A percentile compares a stretch with the other conserved stretches of the same genome.
Conservation (phyloP, 352 stramenopile genomes). For the Pythium dissimile region DNA sequence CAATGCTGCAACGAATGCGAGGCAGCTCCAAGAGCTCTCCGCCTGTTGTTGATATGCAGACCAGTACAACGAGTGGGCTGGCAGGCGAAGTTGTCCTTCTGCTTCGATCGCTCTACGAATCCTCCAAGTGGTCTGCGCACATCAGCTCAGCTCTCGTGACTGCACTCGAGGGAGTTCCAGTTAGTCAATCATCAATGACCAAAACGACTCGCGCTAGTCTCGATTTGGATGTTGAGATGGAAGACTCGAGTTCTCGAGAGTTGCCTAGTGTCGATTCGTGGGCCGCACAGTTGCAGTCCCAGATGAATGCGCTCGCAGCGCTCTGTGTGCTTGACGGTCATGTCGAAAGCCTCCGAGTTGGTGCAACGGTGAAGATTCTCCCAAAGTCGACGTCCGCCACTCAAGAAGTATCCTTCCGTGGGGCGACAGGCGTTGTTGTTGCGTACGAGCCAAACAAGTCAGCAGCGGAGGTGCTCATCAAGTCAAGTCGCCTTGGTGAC, state of each 20-base stretch:
- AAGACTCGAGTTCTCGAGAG: conserved; percentile 63
- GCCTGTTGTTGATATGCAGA: background rate
- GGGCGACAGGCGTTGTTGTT: conserved; percentile 70
- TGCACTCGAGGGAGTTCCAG: conserved; percentile 47
- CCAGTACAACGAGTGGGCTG: conserved; percentile 26
- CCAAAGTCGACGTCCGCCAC: conserved; percentile 59
- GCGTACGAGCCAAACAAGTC: conserved; percentile 81
- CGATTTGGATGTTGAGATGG: conserved; percentile 83
- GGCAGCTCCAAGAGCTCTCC: background rate
- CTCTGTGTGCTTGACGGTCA: conserved; percentile 82
- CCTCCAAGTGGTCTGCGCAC: conserved; percentile 63
- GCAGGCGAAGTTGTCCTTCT: conserved; percentile 78
- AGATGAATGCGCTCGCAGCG: conserved; percentile 67
- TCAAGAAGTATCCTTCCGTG: conserved; percentile 76
- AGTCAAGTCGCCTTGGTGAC: conserved; percentile 37
- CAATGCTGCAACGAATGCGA: conserved; percentile 38
- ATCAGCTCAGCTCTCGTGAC: conserved; percentile 61
- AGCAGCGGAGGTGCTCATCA: conserved; percentile 73
- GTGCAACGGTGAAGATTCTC: conserved; percentile 82
- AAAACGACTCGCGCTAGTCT: conserved; percentile 11
- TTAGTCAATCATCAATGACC: conserved; percentile 37
- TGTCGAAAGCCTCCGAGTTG: conserved; percentile 78
- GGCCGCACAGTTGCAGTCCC: conserved; percentile 42
- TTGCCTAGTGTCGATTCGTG: conserved; percentile 50
- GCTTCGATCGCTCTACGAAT: conserved; percentile 77